phyloP scores from a whole-genome alignment of 768 basidiomycete genomes.

The Mycena haematopus region DNA sequence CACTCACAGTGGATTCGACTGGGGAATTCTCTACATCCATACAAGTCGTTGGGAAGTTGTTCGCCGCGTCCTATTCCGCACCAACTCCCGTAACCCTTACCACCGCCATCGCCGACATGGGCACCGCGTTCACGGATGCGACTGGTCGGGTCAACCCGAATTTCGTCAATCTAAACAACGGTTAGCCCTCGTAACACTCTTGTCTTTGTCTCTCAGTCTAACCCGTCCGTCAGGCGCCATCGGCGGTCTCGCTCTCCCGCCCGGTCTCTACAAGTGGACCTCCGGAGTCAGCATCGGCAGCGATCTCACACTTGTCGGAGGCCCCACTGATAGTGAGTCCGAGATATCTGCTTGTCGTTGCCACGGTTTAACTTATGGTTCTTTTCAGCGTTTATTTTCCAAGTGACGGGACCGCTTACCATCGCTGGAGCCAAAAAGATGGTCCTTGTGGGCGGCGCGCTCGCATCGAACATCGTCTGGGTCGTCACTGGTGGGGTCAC shows the following conservation, averaged over 20 bases:
- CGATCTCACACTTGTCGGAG: not conserved
- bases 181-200: not conserved
- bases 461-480: not conserved
- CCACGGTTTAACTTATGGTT: not conserved
- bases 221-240: not conserved
- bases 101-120: not conserved
- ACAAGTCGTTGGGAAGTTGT: not conserved
- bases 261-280: not conserved
- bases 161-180: not conserved
- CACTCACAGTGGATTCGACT: not conserved
- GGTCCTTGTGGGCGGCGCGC: not conserved
- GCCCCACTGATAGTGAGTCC: not conserved
- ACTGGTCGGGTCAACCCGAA: not conserved
- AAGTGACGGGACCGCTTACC: not conserved
- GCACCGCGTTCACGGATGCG: too few relatives aligned
- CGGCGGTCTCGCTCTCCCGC: not conserved
- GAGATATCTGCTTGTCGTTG: too few relatives aligned
- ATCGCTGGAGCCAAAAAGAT: not conserved
- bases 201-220: not conserved
- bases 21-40: not conserved
- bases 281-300: not conserved
- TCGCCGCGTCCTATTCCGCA: not conserved
- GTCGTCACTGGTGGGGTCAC: not conserved
- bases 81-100: not conserved
- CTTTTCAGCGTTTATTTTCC: not conserved